Percentiles rank a stretch among this genome's conserved stretches.
Evolutionary conservation across 345 rosid genomes (phyloP).

Genomic region (thale cress (Arabidopsis thaliana)): DNA sequence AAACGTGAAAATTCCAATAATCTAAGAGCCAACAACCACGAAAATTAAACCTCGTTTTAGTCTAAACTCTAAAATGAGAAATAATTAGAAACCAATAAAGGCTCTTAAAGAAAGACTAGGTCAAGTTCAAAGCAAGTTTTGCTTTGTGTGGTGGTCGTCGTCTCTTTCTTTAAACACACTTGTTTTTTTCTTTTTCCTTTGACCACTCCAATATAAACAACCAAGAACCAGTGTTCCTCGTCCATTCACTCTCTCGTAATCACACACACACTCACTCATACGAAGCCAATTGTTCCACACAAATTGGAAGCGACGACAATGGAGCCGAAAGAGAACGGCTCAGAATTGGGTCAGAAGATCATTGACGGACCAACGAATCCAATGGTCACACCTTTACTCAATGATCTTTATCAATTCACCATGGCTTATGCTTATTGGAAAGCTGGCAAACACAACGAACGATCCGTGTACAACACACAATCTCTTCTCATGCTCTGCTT

Average conservation of each 20-base stretch:
- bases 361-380: slow-evolving; percentile 77
- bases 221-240: not conserved
- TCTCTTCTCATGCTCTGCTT: not conserved
- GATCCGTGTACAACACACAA: slow-evolving; percentile 65
- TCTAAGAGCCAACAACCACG: no score
- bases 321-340: slow-evolving; percentile 50
- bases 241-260: slow-evolving; percentile 17
- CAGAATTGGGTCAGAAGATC: slow-evolving; percentile 43
- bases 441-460: slow-evolving; percentile 83
- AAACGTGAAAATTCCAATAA: no score
- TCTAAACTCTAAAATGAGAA: not conserved
- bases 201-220: not conserved
- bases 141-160: slow-evolving; percentile 9
- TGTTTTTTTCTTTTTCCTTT: not conserved
- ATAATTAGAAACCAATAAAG: not conserved
- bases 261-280: not conserved
- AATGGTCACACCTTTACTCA: slow-evolving; percentile 88
- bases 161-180: not conserved
- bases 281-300: not conserved
- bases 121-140: not conserved
- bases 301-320: slow-evolving; percentile 34
- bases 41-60: no score
- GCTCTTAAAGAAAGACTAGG: not conserved
- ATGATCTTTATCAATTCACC: slow-evolving; percentile 95
- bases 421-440: slow-evolving; percentile 99